Percentiles rank a stretch among this genome's conserved stretches.
Evolutionary conservation across 805 yeast genomes (phyloP).

Genomic region (Komagataella pastoris): DNA sequence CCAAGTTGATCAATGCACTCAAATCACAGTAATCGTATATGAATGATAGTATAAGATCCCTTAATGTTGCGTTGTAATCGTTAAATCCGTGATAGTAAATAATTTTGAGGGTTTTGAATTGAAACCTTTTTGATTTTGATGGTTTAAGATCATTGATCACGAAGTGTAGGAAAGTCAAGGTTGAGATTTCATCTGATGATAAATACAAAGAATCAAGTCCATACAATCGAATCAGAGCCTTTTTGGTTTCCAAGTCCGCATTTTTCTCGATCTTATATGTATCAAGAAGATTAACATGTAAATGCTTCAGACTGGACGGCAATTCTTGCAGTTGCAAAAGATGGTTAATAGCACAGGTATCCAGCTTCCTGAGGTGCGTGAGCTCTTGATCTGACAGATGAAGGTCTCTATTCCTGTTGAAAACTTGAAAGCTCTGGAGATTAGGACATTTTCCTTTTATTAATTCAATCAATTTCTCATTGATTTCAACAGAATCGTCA

Average conservation of each 20-base stretch:
- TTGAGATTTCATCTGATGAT: slow-evolving; percentile 21
- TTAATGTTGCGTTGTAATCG: slow-evolving; percentile 21
- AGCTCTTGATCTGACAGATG: slow-evolving; percentile 3
- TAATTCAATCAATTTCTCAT: slow-evolving; percentile 9
- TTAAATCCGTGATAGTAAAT: slow-evolving; percentile 32
- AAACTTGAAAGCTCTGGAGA: slow-evolving; percentile 5
- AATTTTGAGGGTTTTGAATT: slow-evolving; percentile 22
- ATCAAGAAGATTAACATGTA: slow-evolving; percentile 7
- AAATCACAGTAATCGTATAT: slow-evolving; percentile 19
- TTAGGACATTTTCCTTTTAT: slow-evolving; percentile 7
- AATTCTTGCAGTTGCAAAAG: slow-evolving; percentile 8
- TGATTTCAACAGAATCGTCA: slow-evolving; percentile 8
- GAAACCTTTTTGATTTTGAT: slow-evolving; percentile 4
- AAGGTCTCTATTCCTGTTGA: slow-evolving; percentile 6
- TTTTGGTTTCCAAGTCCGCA: neutral
- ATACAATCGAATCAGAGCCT: neutral
- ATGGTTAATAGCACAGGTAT: slow-evolving; percentile 7
- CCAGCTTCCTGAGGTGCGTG: slow-evolving; percentile 2
- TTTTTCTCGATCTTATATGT: slow-evolving; percentile 2
- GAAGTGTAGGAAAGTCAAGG: slow-evolving; percentile 20
- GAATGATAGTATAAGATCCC: slow-evolving; percentile 16
- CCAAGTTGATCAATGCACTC: slow-evolving; percentile 23
- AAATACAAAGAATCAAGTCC: slow-evolving; percentile 14
- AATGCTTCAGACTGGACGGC: slow-evolving; percentile 8
- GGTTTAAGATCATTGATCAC: slow-evolving; percentile 8